These are phyloP conservation scores for Backusella circina DNA, from an alignment of 192 early-diverging fungal genomes.

Conservation along the genomic window DNA sequence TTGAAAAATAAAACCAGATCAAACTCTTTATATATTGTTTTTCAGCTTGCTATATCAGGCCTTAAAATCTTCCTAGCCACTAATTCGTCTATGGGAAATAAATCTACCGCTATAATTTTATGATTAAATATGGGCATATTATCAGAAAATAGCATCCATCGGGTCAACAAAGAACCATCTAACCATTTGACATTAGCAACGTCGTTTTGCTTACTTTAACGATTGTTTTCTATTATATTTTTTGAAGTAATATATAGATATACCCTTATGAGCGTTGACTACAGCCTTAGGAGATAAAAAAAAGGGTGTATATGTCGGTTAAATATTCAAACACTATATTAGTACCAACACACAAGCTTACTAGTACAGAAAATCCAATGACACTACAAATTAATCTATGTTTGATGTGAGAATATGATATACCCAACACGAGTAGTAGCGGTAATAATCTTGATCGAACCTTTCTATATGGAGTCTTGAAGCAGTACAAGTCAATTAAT, in stretches of 20 bases:
- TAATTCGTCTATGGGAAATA: not conserved
- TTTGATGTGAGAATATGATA: not conserved
- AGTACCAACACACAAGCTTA: not conserved
- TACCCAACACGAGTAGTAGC: not conserved
- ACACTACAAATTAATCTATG: not conserved
- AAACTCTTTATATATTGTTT: not conserved
- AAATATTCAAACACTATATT: not conserved
- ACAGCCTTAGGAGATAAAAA: not conserved
- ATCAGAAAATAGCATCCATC: not conserved
- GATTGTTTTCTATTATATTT: not conserved
- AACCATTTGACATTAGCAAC: not conserved
- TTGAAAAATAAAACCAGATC: not conserved
- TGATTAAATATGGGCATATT: not conserved
- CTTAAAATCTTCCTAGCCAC: not conserved
- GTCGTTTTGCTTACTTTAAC: not conserved
- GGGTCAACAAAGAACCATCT: not conserved
- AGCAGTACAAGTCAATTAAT: not conserved
- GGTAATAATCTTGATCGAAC: not conserved
- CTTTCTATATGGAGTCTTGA: not conserved
- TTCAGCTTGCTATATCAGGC: not conserved
- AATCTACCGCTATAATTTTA: not conserved
- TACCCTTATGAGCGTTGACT: not conserved
- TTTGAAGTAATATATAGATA: not conserved
- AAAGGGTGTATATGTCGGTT: not conserved
- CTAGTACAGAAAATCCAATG: not conserved